phyloP scores from a whole-genome alignment of 176 grass and related monocot species.

The Juncus inflexus region DNA sequence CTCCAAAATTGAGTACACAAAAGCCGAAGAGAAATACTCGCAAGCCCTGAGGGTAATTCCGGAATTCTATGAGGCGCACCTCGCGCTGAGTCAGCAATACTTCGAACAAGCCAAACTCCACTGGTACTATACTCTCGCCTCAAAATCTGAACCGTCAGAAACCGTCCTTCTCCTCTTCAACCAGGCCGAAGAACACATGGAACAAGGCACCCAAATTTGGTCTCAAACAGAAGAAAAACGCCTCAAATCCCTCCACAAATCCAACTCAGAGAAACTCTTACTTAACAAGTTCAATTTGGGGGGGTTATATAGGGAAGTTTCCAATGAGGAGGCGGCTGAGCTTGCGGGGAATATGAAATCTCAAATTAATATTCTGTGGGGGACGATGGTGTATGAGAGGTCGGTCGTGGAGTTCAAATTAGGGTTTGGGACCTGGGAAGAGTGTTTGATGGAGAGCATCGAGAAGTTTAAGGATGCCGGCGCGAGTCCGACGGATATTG shows the following conservation, averaged over 20 bases:
- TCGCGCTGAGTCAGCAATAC: constrained; percentile 57
- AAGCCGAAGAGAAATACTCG: constrained; percentile 48
- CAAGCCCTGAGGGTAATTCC: constrained; percentile 55
- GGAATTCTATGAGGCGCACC: constrained; percentile 55
- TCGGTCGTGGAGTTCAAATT: constrained; percentile 69
- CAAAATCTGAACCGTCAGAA: constrained; percentile 39
- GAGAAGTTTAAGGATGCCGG: constrained; percentile 73
- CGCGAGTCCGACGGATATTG: constrained; percentile 45
- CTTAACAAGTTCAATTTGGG: constrained; percentile 48
- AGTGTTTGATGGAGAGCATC: constrained; percentile 46
- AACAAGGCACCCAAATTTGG: constrained; percentile 57
- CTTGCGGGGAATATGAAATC: constrained; percentile 46
- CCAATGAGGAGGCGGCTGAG: constrained; percentile 46
- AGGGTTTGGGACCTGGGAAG: constrained; percentile 53
- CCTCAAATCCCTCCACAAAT: constrained; percentile 44
- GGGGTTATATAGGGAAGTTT: constrained; percentile 34
- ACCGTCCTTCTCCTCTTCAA: constrained; percentile 54
- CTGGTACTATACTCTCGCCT: constrained; percentile 56
- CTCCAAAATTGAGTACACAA: constrained; percentile 44
- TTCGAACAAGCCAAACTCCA: constrained; percentile 70
- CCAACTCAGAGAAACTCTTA: constrained; percentile 35
- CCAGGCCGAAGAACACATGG: constrained; percentile 60
- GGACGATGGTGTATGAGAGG: constrained; percentile 67
- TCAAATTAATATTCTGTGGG: constrained; percentile 76
- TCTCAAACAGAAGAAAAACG: constrained; percentile 41